A percentile compares a stretch with the other conserved stretches of the same genome.
phyloP scores from a whole-genome alignment of 441 rosid species.

The Croton laevigatus region DNA sequence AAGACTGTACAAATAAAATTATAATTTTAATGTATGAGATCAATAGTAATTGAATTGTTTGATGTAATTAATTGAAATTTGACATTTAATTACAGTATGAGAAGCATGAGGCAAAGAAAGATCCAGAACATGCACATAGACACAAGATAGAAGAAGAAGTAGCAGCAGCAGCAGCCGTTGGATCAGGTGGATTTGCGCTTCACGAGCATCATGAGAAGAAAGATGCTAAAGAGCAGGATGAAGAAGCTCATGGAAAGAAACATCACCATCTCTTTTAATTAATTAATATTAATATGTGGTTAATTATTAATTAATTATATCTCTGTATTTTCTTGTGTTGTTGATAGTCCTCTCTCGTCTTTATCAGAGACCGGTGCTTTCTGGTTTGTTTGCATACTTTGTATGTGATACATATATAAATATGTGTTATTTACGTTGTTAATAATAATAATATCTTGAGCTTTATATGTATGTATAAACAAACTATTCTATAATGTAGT shows the following conservation, averaged over 20 bases:
- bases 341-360: neutral
- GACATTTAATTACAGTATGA: slow-evolving; percentile 33
- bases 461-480: too few species aligned
- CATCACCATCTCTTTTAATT: slow-evolving; percentile 25
- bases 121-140: slow-evolving; percentile 53
- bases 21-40: too few species aligned
- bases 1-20: too few species aligned
- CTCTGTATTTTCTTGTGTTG: neutral
- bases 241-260: slow-evolving; percentile 48
- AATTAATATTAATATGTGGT: neutral
- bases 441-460: too few species aligned
- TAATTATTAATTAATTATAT: too few species aligned
- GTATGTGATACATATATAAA: neutral
- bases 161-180: slow-evolving; percentile 40
- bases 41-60: neutral
- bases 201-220: slow-evolving; percentile 54
- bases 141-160: slow-evolving; percentile 57
- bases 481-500: too few species aligned
- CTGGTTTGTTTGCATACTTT: too few species aligned
- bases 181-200: slow-evolving; percentile 43
- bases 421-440: too few species aligned
- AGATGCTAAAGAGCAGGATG: slow-evolving; percentile 32
- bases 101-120: slow-evolving; percentile 46
- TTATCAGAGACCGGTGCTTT: too few species aligned
- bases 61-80: neutral